These are phyloP conservation scores for Apophysomyces variabilis DNA, from an alignment of 371 early-diverging fungal species.

Conservation along the genomic window DNA sequence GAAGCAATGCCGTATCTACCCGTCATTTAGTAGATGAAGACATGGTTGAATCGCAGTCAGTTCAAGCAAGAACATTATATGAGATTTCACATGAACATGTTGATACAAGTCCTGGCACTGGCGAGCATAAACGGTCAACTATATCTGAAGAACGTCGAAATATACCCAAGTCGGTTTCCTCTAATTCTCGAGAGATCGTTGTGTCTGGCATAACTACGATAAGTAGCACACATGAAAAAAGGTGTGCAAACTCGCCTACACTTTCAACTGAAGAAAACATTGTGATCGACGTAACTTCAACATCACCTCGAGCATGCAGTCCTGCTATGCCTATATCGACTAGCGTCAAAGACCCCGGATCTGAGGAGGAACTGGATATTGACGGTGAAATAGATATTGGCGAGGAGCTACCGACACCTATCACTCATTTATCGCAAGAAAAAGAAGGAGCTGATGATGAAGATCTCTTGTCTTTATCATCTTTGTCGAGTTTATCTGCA, in stretches of 20 bases:
- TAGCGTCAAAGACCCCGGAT: conserved; percentile 8
- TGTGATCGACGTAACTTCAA: conserved; percentile 31
- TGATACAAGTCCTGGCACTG: neutral
- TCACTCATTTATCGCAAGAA: neutral
- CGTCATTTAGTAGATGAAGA: neutral
- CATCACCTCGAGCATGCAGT: conserved; percentile 21
- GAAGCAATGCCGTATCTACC: neutral
- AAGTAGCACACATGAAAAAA: neutral
- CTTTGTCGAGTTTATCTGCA: conserved; percentile 14
- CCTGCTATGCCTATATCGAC: conserved; percentile 14
- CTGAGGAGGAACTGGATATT: conserved; percentile 25
- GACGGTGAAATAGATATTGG: conserved; percentile 30
- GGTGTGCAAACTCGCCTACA: conserved; percentile 1
- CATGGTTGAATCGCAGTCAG: neutral
- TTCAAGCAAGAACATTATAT: neutral
- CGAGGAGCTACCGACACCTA: conserved; percentile 15
- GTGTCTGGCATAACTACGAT: neutral
- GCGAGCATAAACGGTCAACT: neutral
- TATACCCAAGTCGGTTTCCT: neutral
- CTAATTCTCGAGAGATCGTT: neutral
- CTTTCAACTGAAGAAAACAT: conserved; percentile 28
- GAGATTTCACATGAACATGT: neutral
- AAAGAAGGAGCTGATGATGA: neutral
- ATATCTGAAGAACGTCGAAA: neutral
- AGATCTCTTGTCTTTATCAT: conserved; percentile 8